These are phyloP conservation scores for Exophiala aquamarina DNA, from an alignment of 2,329 filamentous ascomycete species.

Conservation along the genomic window DNA sequence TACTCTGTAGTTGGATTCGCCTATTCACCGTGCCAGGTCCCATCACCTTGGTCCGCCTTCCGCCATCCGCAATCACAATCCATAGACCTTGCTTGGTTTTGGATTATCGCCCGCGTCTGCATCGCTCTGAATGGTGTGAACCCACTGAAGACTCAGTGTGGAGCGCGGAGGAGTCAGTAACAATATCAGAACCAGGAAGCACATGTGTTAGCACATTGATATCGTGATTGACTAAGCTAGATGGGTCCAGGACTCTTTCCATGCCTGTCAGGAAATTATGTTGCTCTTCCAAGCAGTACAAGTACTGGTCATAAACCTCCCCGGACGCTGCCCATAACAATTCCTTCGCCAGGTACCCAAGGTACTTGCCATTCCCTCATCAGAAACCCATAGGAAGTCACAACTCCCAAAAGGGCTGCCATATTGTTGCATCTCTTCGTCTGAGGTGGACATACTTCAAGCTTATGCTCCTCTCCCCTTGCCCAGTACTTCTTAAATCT, in stretches of 20 bases:
- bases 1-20: too few species aligned
- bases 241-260: slow-evolving; percentile 12
- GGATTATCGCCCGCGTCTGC: too few species aligned
- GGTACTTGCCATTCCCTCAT: background rate
- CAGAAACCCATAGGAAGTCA: slow-evolving; percentile 5
- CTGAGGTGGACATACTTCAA: slow-evolving; percentile 2
- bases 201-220: slow-evolving; percentile 25
- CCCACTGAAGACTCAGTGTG: too few species aligned
- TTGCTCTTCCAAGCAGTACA: slow-evolving; percentile 19
- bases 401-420: slow-evolving; percentile 5
- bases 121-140: too few species aligned
- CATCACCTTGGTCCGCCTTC: too few species aligned
- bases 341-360: slow-evolving; percentile 23
- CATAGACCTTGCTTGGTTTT: too few species aligned
- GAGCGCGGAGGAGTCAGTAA: too few species aligned
- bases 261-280: slow-evolving; percentile 18
- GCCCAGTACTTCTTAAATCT: slow-evolving; percentile 19
- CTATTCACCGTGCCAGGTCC: too few species aligned
- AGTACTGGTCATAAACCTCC: slow-evolving; percentile 25
- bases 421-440: slow-evolving; percentile 2
- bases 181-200: background rate
- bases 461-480: slow-evolving; percentile 8
- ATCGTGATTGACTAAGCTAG: slow-evolving; percentile 21
- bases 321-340: slow-evolving; percentile 30
- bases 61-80: too few species aligned